phyloP scores from a whole-genome alignment of 2,329 filamentous ascomycete genomes.

The Pseudomassariella vexata region DNA sequence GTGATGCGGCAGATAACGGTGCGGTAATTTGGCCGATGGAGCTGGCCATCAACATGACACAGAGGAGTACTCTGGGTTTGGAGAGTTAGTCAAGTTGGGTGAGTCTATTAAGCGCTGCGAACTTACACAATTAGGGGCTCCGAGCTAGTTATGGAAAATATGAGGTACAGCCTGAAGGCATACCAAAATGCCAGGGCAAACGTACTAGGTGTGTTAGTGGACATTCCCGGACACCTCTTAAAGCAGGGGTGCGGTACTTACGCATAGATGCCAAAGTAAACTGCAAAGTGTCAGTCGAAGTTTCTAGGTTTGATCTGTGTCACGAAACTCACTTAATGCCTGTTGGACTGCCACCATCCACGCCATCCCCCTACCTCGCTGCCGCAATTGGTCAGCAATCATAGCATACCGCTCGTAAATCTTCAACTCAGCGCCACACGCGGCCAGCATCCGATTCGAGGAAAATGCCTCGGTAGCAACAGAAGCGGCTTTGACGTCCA shows the following conservation, averaged over 20 bases:
- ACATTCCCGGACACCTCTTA: conserved; percentile 25
- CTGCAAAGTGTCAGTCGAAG: background rate
- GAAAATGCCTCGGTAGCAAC: conserved; percentile 53
- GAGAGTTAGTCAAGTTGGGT: too few species aligned
- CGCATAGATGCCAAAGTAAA: background rate
- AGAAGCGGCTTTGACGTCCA: conserved; percentile 47
- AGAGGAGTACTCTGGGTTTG: conserved; percentile 50
- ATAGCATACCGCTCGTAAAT: conserved; percentile 42
- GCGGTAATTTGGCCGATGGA: conserved; percentile 49
- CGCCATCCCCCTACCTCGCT: conserved; percentile 36
- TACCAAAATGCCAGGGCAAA: conserved; percentile 58
- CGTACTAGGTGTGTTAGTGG: too few species aligned
- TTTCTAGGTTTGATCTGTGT: background rate
- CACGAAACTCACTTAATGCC: conserved; percentile 24
- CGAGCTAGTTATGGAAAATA: conserved; percentile 37
- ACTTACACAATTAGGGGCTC: conserved; percentile 47
- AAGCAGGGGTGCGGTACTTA: too few species aligned
- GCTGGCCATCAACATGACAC: conserved; percentile 48
- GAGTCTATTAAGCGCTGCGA: too few species aligned
- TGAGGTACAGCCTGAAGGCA: conserved; percentile 40
- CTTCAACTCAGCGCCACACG: conserved; percentile 50
- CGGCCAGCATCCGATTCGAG: conserved; percentile 52
- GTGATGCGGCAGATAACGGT: conserved; percentile 46
- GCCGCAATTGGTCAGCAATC: conserved; percentile 46
- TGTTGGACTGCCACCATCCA: conserved; percentile 45